A percentile compares a stretch with the other conserved stretches of the same genome.
Conservation (phyloP, 2,329 filamentous ascomycete genomes). For the Alternaria solani region DNA sequence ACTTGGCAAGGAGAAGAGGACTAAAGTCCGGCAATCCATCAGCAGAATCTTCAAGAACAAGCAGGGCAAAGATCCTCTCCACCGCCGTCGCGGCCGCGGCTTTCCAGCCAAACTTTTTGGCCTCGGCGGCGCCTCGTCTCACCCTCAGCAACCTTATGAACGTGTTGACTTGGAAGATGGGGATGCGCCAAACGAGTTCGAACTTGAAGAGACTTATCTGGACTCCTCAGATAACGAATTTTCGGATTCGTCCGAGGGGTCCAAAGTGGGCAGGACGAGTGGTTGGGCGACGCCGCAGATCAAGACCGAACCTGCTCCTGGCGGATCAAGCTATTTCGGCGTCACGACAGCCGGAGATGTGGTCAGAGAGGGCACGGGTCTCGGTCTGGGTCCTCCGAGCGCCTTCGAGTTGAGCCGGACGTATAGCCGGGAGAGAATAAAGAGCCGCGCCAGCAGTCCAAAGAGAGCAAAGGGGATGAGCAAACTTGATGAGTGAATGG, state of each 20-base stretch:
- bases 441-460: constrained; percentile 59
- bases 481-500: constrained; percentile 28
- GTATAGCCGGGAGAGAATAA: constrained; percentile 83
- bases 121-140: constrained; percentile 43
- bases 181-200: constrained; percentile 73
- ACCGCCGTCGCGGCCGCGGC: constrained; percentile 52
- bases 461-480: constrained; percentile 48
- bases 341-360: constrained; percentile 26
- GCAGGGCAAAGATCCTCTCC: constrained; percentile 43
- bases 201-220: constrained; percentile 61
- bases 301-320: constrained; percentile 43
- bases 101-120: constrained; percentile 69
- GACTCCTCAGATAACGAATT: constrained; percentile 68
- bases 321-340: constrained; percentile 33
- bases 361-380: constrained; percentile 39
- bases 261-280: constrained; percentile 66
- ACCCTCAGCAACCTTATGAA: constrained; percentile 69
- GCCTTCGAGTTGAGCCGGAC: constrained; percentile 72
- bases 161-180: constrained; percentile 78
- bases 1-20: constrained; percentile 78
- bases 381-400: constrained; percentile 41
- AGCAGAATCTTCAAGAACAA: constrained; percentile 57
- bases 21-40: constrained; percentile 64
- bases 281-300: constrained; percentile 74
- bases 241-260: constrained; percentile 68